phyloP scores from a whole-genome alignment of 768 basidiomycete species.

The Lentinula lateritia region DNA sequence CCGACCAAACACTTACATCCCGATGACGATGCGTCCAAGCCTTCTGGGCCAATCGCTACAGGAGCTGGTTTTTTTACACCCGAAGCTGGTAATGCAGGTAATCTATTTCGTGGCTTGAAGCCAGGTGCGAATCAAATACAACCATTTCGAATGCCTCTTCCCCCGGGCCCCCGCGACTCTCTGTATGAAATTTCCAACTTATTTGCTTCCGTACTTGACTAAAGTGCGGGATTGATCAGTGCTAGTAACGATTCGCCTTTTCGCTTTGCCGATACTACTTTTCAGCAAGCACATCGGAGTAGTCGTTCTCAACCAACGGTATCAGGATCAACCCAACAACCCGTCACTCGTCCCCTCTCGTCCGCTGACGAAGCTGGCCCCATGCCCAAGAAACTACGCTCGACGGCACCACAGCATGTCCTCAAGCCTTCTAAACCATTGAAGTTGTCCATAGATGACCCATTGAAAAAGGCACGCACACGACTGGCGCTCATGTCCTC shows the following conservation, averaged over 20 bases:
- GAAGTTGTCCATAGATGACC: slow-evolving; percentile 62
- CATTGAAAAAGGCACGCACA: slow-evolving; percentile 87
- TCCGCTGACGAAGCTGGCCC: slow-evolving; percentile 82
- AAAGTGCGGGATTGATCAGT: slow-evolving; percentile 27
- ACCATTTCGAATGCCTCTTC: slow-evolving; percentile 50
- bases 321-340: slow-evolving; percentile 38
- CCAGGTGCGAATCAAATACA: slow-evolving; percentile 44
- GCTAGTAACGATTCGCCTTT: slow-evolving; percentile 52
- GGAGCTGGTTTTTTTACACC: slow-evolving; percentile 76
- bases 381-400: slow-evolving; percentile 68
- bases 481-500: slow-evolving; percentile 27
- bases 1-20: slow-evolving; percentile 47
- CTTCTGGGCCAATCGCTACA: slow-evolving; percentile 36
- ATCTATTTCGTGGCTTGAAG: slow-evolving; percentile 55
- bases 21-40: slow-evolving; percentile 20
- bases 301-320: slow-evolving; percentile 37
- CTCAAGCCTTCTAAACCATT: slow-evolving; percentile 49
- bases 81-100: slow-evolving; percentile 50
- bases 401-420: slow-evolving; percentile 51
- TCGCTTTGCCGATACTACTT: slow-evolving; percentile 51
- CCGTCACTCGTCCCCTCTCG: slow-evolving; percentile 64
- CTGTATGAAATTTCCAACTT: slow-evolving; percentile 36
- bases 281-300: slow-evolving; percentile 44
- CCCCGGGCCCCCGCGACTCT: slow-evolving; percentile 52
- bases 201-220: not conserved